Percentiles rank a stretch among this genome's conserved stretches.
Evolutionary conservation across 2,329 filamentous ascomycete genomes (phyloP).

Genomic region (Colletotrichum tamarilloi): DNA sequence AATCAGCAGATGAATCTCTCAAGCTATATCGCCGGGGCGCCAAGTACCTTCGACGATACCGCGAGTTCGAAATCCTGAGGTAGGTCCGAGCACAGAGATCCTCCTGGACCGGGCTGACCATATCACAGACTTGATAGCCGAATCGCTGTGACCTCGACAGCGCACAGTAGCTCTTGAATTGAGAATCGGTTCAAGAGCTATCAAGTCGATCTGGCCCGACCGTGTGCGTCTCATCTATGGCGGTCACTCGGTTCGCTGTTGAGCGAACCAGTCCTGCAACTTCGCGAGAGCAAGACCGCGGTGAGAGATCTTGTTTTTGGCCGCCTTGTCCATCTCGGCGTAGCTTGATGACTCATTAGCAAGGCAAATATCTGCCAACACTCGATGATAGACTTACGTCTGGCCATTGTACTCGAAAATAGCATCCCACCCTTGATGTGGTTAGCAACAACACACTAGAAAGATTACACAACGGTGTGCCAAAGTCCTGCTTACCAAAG

Average conservation of each 20-base stretch:
- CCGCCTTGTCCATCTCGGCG: slow-evolving; percentile 90
- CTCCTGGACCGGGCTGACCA: not conserved
- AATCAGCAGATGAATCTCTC: slow-evolving; percentile 65
- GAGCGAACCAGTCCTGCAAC: slow-evolving; percentile 82
- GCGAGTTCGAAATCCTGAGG: slow-evolving; percentile 80
- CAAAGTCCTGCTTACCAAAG: slow-evolving; percentile 74
- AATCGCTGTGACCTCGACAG: not conserved
- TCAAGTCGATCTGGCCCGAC: no score
- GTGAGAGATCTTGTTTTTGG: slow-evolving; percentile 95
- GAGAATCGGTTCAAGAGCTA: not conserved
- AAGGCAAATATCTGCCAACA: not conserved
- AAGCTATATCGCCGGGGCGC: slow-evolving; percentile 79
- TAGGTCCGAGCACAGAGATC: not conserved
- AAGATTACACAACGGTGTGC: slow-evolving; percentile 9
- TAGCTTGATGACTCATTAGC: slow-evolving; percentile 60
- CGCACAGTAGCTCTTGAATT: slow-evolving; percentile 3
- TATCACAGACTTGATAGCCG: slow-evolving; percentile 14
- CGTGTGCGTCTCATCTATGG: not conserved
- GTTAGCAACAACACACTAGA: slow-evolving; percentile 6
- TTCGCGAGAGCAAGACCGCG: slow-evolving; percentile 88
- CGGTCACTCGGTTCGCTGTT: slow-evolving; percentile 39
- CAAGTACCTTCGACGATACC: slow-evolving; percentile 75
- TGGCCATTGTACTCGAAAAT: slow-evolving; percentile 94
- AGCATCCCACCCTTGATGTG: slow-evolving; percentile 84
- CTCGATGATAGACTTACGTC: slow-evolving; percentile 64